phyloP scores from a whole-genome alignment of 768 basidiomycete species.

The Russula sp. region DNA sequence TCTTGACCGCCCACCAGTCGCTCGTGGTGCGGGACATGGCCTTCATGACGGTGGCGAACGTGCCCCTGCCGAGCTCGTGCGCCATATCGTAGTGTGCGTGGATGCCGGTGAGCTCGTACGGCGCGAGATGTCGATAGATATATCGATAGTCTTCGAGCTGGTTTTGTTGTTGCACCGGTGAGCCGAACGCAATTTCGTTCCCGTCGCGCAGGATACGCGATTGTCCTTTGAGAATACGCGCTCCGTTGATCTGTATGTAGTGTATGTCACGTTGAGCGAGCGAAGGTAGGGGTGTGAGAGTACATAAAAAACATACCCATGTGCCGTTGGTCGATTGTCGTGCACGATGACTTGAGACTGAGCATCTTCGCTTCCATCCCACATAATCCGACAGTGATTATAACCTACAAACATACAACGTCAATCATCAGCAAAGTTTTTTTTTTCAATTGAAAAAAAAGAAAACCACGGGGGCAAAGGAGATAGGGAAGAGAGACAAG shows the following conservation, averaged over 20 bases:
- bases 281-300: not conserved
- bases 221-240: conserved; percentile 56
- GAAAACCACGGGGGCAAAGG: conserved; percentile 7
- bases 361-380: conserved; percentile 53
- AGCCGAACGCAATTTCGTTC: conserved; percentile 86
- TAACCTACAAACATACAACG: conserved; percentile 41
- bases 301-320: conserved; percentile 50
- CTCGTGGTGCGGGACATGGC: conserved; percentile 72
- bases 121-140: conserved; percentile 65
- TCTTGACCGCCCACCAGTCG: conserved; percentile 81
- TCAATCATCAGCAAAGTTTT: not conserved
- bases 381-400: conserved; percentile 53
- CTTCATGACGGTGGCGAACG: conserved; percentile 88
- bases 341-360: conserved; percentile 46
- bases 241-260: conserved; percentile 57
- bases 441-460: conserved; percentile 25
- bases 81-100: conserved; percentile 65
- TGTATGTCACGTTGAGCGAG: not conserved
- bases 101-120: conserved; percentile 51
- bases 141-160: conserved; percentile 73
- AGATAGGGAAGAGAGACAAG: not conserved
- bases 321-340: conserved; percentile 75
- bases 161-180: conserved; percentile 45
- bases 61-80: conserved; percentile 79
- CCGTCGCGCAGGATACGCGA: conserved; percentile 66